phyloP scores from a whole-genome alignment of 176 grass and related monocot genomes.

The Calamus simplicifolius region DNA sequence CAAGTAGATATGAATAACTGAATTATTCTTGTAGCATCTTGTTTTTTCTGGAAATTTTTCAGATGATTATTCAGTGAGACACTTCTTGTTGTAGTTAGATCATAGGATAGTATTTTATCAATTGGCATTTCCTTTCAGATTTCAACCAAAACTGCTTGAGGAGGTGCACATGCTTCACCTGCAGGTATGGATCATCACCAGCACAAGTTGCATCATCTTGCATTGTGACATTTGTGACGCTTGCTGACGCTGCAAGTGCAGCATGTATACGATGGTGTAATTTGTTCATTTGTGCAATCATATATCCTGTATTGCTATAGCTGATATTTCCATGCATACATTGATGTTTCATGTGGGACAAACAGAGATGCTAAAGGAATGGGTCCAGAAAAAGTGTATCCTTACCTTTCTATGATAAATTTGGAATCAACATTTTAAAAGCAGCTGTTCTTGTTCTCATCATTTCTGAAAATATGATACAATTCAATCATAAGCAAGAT shows the following conservation, averaged over 20 bases:
- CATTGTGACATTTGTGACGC: constrained; percentile 77
- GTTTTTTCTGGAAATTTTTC: too few relatives aligned
- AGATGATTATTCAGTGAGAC: too few relatives aligned
- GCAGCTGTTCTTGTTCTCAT: too few relatives aligned
- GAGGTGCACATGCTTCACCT: background rate
- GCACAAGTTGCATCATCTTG: constrained; percentile 61
- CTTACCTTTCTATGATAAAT: background rate
- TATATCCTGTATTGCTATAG: constrained; percentile 3
- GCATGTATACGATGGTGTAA: constrained; percentile 20
- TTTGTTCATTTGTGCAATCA: background rate
- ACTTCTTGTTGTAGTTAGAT: too few relatives aligned
- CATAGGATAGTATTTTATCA: too few relatives aligned
- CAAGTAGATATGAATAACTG: too few relatives aligned
- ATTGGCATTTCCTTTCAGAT: too few relatives aligned
- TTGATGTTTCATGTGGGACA: constrained; percentile 56
- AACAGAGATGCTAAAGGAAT: constrained; percentile 59
- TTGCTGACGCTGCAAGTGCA: constrained; percentile 76
- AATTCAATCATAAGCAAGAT: too few relatives aligned
- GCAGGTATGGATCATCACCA: constrained; percentile 62
- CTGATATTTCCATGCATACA: constrained; percentile 29
- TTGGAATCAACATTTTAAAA: too few relatives aligned
- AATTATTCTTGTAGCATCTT: too few relatives aligned
- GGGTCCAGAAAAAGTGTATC: constrained; percentile 68
- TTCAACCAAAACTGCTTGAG: background rate
- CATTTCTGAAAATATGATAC: too few relatives aligned